Evolutionary conservation across 1,284 basidiomycete species (phyloP).

Genomic region (Ustilago cynodontis): DNA sequence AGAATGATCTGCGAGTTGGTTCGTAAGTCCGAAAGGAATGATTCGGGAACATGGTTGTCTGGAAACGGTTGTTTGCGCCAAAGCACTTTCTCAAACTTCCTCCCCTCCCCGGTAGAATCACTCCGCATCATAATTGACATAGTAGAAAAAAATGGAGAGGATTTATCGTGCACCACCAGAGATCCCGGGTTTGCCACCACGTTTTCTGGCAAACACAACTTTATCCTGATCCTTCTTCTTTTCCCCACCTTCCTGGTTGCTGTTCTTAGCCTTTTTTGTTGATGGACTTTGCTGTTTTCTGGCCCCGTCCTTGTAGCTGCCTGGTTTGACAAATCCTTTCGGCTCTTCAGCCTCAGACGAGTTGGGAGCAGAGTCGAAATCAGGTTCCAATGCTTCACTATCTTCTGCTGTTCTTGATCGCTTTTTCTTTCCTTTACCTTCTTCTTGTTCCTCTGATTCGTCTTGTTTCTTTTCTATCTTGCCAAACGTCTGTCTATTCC

Average conservation of each 20-base stretch:
- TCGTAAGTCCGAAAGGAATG: slow-evolving; percentile 81
- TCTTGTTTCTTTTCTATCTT: slow-evolving; percentile 12
- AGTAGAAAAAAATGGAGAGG: not conserved
- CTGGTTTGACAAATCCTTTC: slow-evolving; percentile 36
- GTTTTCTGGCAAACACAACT: slow-evolving; percentile 45
- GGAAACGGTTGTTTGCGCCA: slow-evolving; percentile 83
- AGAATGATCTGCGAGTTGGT: slow-evolving; percentile 55
- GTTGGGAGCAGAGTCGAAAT: slow-evolving; percentile 14
- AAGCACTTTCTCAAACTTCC: slow-evolving; percentile 81
- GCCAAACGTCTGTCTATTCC: slow-evolving; percentile 29
- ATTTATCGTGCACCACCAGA: slow-evolving; percentile 30
- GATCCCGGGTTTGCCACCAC: slow-evolving; percentile 36
- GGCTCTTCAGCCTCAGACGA: not conserved
- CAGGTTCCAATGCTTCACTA: slow-evolving; percentile 12
- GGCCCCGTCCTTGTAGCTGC: not conserved
- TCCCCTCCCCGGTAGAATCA: not conserved
- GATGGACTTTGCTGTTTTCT: slow-evolving; percentile 11
- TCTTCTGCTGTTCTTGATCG: not conserved
- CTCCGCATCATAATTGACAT: not conserved
- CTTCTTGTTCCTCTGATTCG: slow-evolving; percentile 7
- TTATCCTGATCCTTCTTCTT: slow-evolving; percentile 38
- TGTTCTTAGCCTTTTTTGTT: slow-evolving; percentile 14
- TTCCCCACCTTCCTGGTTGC: not conserved
- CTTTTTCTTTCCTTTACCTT: slow-evolving; percentile 2
- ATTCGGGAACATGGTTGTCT: slow-evolving; percentile 85